Conservation (phyloP, 352 stramenopile genomes). For the Pythium sukuiense region DNA sequence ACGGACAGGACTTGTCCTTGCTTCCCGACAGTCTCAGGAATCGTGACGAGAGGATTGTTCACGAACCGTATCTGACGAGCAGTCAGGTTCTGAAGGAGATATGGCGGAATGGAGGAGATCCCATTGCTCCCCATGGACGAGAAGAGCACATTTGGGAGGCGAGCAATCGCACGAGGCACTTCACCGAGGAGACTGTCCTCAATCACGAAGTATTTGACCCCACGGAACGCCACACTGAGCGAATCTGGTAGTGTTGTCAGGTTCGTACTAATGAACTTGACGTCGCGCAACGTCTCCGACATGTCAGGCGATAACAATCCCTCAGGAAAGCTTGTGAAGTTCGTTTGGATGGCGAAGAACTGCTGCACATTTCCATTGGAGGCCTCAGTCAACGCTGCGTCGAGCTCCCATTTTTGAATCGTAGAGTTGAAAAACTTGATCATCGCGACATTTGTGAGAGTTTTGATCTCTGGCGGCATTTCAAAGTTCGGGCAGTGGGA, state of each 20-base stretch:
- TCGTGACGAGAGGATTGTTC: slow-evolving; percentile 11
- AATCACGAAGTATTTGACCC: slow-evolving; percentile 6
- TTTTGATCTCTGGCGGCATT: background rate
- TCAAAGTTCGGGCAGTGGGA: slow-evolving; percentile 8
- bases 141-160: background rate
- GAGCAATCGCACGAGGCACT: background rate
- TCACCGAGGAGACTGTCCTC: slow-evolving; percentile 2
- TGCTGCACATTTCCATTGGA: background rate
- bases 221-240: background rate
- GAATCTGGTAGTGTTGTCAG: background rate
- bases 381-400: background rate
- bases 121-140: slow-evolving; percentile 4
- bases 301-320: background rate
- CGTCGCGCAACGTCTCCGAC: background rate
- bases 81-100: background rate
- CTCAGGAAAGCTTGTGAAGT: background rate
- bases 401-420: background rate
- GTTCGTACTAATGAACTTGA: slow-evolving; percentile 10
- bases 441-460: background rate
- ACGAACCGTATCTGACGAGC: background rate
- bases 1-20: background rate
- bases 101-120: slow-evolving; percentile 1
- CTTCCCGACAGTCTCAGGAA: background rate
- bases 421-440: slow-evolving; percentile 21
- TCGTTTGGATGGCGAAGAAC: background rate